These are phyloP conservation scores for Botrytis cinerea DNA, from an alignment of 2,329 filamentous ascomycete genomes.

Conservation along the genomic window DNA sequence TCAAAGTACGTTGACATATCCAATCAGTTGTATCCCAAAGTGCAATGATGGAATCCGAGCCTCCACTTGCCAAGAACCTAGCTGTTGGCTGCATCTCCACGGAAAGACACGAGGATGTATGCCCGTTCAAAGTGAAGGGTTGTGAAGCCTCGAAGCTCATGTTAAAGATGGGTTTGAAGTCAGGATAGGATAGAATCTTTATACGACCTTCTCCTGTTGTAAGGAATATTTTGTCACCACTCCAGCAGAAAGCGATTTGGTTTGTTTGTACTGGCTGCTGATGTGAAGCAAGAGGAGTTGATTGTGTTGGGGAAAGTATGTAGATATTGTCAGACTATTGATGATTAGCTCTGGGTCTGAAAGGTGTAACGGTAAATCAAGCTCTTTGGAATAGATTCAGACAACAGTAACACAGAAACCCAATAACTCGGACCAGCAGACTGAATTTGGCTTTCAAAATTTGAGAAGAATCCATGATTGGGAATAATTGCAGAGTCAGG, in stretches of 20 bases:
- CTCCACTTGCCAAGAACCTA: constrained; percentile 71
- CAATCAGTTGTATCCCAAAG: constrained; percentile 79
- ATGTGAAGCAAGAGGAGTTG: constrained; percentile 57
- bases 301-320: constrained; percentile 60
- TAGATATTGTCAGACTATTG: constrained; percentile 61
- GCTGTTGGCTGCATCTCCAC: constrained; percentile 71
- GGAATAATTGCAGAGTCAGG: background rate
- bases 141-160: constrained; percentile 51
- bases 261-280: constrained; percentile 68
- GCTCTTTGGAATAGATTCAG: background rate
- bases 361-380: background rate
- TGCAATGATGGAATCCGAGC: constrained; percentile 72
- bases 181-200: constrained; percentile 69
- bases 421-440: background rate
- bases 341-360: constrained; percentile 9
- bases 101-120: constrained; percentile 71
- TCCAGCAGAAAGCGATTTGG: constrained; percentile 73
- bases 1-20: constrained; percentile 72
- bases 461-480: background rate
- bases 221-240: constrained; percentile 68
- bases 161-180: constrained; percentile 56
- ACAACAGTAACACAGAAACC: background rate
- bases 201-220: constrained; percentile 71
- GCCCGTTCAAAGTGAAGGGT: constrained; percentile 64
- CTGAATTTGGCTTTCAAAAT: background rate